A percentile compares a stretch with the other conserved stretches of the same genome.
Conservation (phyloP, 345 rosid species). For the Barbarea vulgaris region DNA sequence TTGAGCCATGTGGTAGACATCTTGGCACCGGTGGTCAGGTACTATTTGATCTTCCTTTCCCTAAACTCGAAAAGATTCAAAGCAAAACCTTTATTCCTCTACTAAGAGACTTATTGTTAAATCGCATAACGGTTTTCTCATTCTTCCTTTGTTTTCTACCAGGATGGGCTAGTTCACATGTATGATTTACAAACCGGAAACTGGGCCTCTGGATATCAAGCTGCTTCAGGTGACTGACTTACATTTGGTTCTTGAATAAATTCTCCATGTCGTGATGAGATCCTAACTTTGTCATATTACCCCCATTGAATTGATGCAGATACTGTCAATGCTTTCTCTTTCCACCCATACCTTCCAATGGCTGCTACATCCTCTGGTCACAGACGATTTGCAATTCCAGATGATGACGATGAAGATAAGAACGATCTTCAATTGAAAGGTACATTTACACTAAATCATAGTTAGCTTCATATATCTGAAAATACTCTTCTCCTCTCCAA, state of each 20-base stretch:
- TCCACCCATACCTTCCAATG: conserved; percentile 91
- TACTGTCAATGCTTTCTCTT: conserved; percentile 80
- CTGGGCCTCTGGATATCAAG: conserved; percentile 88
- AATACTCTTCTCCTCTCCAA: too few relatives aligned
- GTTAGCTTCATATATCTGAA: neutral
- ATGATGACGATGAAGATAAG: conserved; percentile 50
- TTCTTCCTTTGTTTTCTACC: neutral
- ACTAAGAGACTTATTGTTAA: neutral
- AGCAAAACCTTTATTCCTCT: neutral
- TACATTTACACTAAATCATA: conserved; percentile 29
- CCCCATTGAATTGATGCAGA: conserved; percentile 44
- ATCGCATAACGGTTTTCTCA: neutral
- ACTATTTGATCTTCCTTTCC: conserved; percentile 19
- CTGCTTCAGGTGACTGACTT: conserved; percentile 66
- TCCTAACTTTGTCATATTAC: neutral
- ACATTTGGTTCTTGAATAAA: neutral
- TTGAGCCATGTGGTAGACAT: conserved; percentile 75
- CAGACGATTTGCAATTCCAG: conserved; percentile 67
- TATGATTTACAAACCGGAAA: conserved; percentile 90
- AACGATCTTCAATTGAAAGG: conserved; percentile 52
- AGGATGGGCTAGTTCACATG: conserved; percentile 95
- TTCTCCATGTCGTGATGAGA: conserved; percentile 2
- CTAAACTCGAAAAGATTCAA: neutral
- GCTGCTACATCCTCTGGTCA: conserved; percentile 97
- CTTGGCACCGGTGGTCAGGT: conserved; percentile 98